Base-by-base conservation (phyloP, 306 rosid genomes). In the Rosa chinensis region DNA sequence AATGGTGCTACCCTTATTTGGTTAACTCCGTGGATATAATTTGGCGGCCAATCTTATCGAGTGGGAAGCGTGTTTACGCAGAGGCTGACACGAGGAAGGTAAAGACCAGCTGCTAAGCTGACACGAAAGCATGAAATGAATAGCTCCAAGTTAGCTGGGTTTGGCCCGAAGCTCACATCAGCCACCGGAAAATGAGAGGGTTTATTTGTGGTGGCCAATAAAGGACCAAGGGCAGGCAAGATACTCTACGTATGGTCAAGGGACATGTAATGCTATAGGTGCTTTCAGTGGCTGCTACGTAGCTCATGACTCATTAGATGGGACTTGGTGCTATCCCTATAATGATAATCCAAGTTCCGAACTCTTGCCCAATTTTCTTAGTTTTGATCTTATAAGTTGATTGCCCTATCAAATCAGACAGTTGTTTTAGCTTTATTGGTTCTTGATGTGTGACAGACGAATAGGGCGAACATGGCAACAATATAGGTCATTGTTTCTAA, bases 141-240 rank as follows among this genome's bases (percentile, higher is more conserved):
- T 14, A 32, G 64, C 32, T 21, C 20, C n/a, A 32, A 42, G 55
- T 2, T 14, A 25, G 37, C 6, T 16, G 43, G 69, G 69, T 32
- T 63, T 13, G 43, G 42, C 42, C 35, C 10, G 64, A 5, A 21
- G 64, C 64, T 58, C 32, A 56, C 62, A 56, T 56, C 62, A 56
- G 21, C 62, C 5, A 56, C 35, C 35, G 64, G 64, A 58, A 21
- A 56, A 7, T 20, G 55, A 12, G 56, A 8, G 63, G 63, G 32
- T n/a, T 56, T 6, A 18, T 56, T n/a, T 56, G 62, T 61, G 64
- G 78, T 74, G 79, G 75, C 52, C 59, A 74, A 58, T 14, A 4
- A 56, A 40, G 1, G 42, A 0, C 28, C 42, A 14, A 4, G 23
- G 68, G 43, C 5, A 4, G 28, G 56, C 56, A 59, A 8, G 56